Base-by-base conservation (phyloP, 768 basidiomycete species). In the Mycena floridula region DNA sequence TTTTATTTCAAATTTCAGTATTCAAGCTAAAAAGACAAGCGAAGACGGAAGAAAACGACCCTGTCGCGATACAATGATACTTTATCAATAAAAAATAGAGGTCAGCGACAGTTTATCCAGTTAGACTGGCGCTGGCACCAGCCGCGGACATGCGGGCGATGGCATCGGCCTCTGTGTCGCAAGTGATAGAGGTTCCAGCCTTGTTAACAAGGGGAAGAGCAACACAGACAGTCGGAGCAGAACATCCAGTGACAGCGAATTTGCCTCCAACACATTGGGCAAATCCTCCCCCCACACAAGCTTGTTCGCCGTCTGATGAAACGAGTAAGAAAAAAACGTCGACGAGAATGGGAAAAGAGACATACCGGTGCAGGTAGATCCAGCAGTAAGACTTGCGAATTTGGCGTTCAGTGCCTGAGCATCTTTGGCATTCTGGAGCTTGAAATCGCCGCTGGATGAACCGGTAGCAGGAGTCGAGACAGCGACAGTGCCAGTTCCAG, bases 131-230 rank as follows among this genome's bases (percentile, higher is more conserved):
- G 18, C 15, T 15, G 18, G 32, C 32, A 35, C 32, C 32, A 13
- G 32, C 32, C 13, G 32, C 32, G 15, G 13, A 18, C 32, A 76
- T 73, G 37, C 72, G 66, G 9, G 69, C 60, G 15, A 48, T 46
- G 12, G 72, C 71, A 55, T 79, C 78, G 20, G 68, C 62, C 22
- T 54, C 24, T 1, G 74, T 76, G 13, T 67, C 69, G 60, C 78
- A 81, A 11, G 73, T 63, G 48, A 79, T 63, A 5, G 70, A 73
- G 7, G 77, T 78, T 32, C 77, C 79, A 9, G 67, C 45, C 24
- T 59, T 64, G 60, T 77, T 76, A 44, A 79, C 76, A 21, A 81
- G 66, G 21, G 78, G 77, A 38, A 79, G 68, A 4, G 76, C 76
- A 24, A 65, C 65, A 42, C 77, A 79, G 4, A 58, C 61, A 24